These are phyloP conservation scores for Actinidia polygama DNA, from an alignment of 179 eudicot genomes.

Conservation along the genomic window DNA sequence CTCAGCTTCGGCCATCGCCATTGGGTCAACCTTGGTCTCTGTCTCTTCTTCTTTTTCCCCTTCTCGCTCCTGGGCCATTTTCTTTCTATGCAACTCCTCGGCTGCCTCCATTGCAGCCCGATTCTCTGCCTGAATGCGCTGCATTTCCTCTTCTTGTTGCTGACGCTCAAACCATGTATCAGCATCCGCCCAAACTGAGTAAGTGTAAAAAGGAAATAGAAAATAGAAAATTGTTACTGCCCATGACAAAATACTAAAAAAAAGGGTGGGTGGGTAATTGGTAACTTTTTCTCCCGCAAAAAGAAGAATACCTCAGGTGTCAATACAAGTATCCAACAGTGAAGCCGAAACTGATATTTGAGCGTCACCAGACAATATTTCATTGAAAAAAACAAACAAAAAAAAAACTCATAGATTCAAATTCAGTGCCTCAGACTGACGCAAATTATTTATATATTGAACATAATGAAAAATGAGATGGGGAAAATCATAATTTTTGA, in stretches of 20 bases:
- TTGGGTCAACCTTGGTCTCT: slow-evolving; percentile 54
- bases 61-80: slow-evolving; percentile 84
- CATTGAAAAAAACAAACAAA: too few species aligned
- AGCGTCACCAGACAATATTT: background rate
- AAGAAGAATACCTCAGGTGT: background rate
- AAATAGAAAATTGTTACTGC: background rate
- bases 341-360: background rate
- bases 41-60: slow-evolving; percentile 81
- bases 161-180: slow-evolving; percentile 99
- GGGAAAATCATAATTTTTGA: background rate
- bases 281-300: background rate
- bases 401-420: background rate
- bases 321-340: background rate
- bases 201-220: background rate
- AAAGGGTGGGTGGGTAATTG: background rate
- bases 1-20: slow-evolving; percentile 86
- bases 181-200: slow-evolving; percentile 92
- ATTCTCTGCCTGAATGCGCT: slow-evolving; percentile 78
- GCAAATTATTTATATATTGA: background rate
- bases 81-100: slow-evolving; percentile 85
- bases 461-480: background rate
- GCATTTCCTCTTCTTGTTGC: slow-evolving; percentile 95
- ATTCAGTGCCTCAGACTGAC: background rate
- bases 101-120: slow-evolving; percentile 73
- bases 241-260: background rate